Conservation (phyloP, 2,329 filamentous ascomycete genomes). For the Rutstroemia sp. region DNA sequence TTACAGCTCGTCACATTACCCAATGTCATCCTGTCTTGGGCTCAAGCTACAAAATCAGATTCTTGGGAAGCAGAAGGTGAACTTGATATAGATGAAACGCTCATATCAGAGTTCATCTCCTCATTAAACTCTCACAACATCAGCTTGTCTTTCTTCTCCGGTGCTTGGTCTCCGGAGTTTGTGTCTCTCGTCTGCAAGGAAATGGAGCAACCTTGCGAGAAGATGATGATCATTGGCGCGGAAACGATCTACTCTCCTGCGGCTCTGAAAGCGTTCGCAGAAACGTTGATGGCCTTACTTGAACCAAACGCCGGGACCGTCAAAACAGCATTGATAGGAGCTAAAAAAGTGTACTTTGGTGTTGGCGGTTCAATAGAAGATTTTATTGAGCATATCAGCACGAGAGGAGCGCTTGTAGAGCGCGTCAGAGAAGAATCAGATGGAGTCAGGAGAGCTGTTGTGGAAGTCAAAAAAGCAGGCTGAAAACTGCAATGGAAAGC, state of each 20-base stretch:
- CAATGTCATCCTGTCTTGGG: constrained; percentile 67
- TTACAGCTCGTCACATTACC: constrained; percentile 72
- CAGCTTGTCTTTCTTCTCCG: constrained; percentile 60
- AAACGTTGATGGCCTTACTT: constrained; percentile 55
- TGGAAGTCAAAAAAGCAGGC: constrained; percentile 30
- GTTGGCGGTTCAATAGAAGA: constrained; percentile 77
- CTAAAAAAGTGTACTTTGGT: constrained; percentile 78
- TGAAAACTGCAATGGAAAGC: neutral
- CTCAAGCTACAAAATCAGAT: constrained; percentile 14
- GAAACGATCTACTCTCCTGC: constrained; percentile 81
- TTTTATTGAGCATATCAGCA: constrained; percentile 49
- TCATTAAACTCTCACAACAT: constrained; percentile 46
- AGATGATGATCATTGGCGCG: constrained; percentile 56
- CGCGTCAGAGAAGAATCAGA: constrained; percentile 51
- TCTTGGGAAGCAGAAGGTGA: constrained; percentile 28
- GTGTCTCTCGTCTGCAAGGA: constrained; percentile 43
- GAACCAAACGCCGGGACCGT: constrained; percentile 30
- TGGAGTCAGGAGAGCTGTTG: constrained; percentile 54
- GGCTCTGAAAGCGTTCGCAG: constrained; percentile 60
- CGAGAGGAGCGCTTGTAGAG: constrained; percentile 41
- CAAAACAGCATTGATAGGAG: constrained; percentile 55
- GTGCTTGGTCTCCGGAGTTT: constrained; percentile 64
- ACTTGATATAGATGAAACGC: constrained; percentile 31
- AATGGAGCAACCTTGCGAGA: constrained; percentile 23
- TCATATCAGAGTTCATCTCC: constrained; percentile 51